Evolutionary conservation across 331 rosid genomes (phyloP).

Genomic region (Pyrus hybrid): DNA sequence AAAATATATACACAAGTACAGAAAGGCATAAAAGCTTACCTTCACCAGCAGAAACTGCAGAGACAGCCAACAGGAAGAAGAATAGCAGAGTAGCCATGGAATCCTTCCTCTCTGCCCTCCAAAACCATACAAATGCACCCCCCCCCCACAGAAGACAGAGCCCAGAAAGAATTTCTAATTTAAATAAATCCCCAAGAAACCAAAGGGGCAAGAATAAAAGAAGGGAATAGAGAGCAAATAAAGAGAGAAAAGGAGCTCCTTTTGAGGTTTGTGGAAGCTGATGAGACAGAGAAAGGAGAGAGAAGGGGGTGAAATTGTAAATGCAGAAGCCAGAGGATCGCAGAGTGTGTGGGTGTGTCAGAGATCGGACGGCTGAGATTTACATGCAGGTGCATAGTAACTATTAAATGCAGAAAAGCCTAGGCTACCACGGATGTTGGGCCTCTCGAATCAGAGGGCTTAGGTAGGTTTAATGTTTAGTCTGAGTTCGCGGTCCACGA

Average conservation of each 20-base stretch:
- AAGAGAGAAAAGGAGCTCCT: constrained; percentile 19
- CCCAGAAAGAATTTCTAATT: background rate
- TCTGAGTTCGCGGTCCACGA: background rate
- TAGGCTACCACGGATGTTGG: background rate
- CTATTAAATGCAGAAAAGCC: background rate
- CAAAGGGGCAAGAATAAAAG: background rate
- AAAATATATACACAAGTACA: too few species aligned
- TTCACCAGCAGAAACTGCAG: constrained; percentile 27
- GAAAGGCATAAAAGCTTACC: constrained; percentile 15
- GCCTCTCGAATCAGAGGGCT: background rate
- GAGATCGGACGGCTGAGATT: constrained; percentile 27
- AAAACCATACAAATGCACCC: background rate
- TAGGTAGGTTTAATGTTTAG: too few species aligned
- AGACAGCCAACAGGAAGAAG: constrained; percentile 25
- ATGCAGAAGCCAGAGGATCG: background rate
- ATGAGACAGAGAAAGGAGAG: background rate
- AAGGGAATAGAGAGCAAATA: background rate
- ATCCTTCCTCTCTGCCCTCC: background rate
- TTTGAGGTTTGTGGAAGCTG: constrained; percentile 10
- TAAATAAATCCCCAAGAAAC: constrained; percentile 1
- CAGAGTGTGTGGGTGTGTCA: constrained; percentile 7
- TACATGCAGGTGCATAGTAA: constrained; percentile 13
- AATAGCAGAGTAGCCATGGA: constrained; percentile 39
- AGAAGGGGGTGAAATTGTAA: constrained; percentile 2
- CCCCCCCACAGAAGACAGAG: background rate